Evolutionary conservation across 331 rosid genomes (phyloP).

Genomic region (Pyrus hybrid): DNA sequence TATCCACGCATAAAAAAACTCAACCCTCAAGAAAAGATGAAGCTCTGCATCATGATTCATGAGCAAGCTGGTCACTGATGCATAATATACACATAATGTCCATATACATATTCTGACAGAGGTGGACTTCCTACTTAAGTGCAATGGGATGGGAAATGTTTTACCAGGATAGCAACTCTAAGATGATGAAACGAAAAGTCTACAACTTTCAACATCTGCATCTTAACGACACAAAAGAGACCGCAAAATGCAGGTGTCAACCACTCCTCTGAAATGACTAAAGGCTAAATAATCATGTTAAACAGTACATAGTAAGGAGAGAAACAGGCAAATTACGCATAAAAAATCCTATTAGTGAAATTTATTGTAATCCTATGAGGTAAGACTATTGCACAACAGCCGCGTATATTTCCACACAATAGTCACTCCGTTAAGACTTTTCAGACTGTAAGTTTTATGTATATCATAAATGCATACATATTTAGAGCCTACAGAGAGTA

Average conservation of each 20-base stretch:
- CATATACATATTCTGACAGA: background rate
- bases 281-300: background rate
- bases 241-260: background rate
- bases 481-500: background rate
- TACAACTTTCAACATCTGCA: background rate
- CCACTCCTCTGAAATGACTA: background rate
- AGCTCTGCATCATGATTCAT: background rate
- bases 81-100: background rate
- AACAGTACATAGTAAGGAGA: background rate
- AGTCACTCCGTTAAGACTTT: background rate
- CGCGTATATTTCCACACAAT: background rate
- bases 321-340: background rate
- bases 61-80: background rate
- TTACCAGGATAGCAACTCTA: background rate
- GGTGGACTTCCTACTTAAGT: background rate
- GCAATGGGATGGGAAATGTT: background rate
- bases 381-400: background rate
- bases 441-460: background rate
- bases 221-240: background rate
- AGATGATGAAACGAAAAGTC: background rate
- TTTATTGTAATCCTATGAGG: background rate
- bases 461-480: background rate
- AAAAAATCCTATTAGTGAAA: background rate
- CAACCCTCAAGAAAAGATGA: background rate
- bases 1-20: background rate